Base-by-base conservation (phyloP, 768 basidiomycete species). In the Xerocomellus intermedius region DNA sequence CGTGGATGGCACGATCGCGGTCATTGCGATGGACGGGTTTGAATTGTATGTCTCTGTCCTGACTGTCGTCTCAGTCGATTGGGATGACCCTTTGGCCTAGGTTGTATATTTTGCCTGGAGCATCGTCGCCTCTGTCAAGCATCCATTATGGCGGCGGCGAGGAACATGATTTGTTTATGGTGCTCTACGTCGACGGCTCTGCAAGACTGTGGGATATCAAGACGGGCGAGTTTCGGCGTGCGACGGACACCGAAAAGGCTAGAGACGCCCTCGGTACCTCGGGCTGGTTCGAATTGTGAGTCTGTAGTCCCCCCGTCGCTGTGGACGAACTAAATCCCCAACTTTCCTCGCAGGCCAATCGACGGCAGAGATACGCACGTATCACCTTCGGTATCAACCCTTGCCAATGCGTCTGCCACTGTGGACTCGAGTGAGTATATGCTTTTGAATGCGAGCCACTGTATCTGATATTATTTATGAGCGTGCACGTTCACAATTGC, bases 151-250 rank as follows among this genome's bases (percentile, higher is more conserved):
- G 82, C 12, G 84, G 79, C 16, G 69, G 70, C 30, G 66, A 65
- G 42, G 69, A 67, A 16, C 66, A 66, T n/a, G 80, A 87, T 50
- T 86, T 91, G 54, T 69, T 97, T 28, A 65, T 97, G 48, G 73
- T 95, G 7, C 70, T 88, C 2, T 98, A 98, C 69, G 76, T 76
- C 3, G 85, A 90, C 57, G 84, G 82, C 2, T 82, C 86, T 50
- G 91, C 89, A 1, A 78, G 97, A 39, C 72, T 95, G 2, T 99
- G 97, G 94, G 91, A 98, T 63, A 74, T 86, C 16, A 82, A 83
- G 57, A 88, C 86, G 0, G 80, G 81, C 53, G 94, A 97, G 62
- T 87, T 98, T 61, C 82, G 92, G 79, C 75, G 96, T 46, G 90
- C 93, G 0, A 91, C 91, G 81, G 79, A 79, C 6, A 60, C 76